Percentiles rank a stretch among this genome's conserved stretches.
Conservation (phyloP, 176 grass and related monocot species). For the Panicum miliaceum region DNA sequence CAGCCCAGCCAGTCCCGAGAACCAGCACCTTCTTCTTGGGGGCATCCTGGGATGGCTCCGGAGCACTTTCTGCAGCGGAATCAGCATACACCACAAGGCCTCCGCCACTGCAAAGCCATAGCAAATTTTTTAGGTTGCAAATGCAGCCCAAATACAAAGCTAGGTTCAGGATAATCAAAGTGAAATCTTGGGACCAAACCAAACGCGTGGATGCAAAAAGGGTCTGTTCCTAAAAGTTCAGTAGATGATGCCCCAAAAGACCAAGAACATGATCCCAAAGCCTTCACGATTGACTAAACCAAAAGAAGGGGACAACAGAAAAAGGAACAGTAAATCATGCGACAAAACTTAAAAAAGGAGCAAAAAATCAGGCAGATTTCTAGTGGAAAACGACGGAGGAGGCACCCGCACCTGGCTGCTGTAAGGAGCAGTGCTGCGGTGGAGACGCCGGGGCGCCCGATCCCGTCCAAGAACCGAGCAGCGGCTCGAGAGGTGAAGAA, state of each 20-base stretch:
- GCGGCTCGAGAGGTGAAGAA: conserved; percentile 50
- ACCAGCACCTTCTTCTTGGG: conserved; percentile 89
- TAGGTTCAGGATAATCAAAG: not conserved
- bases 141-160: not conserved
- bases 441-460: conserved; percentile 41
- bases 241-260: not conserved
- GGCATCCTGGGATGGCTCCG: conserved; percentile 40
- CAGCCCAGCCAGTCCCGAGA: conserved; percentile 96
- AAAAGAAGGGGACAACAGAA: not conserved
- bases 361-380: not conserved
- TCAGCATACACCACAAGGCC: conserved; percentile 90
- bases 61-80: conserved; percentile 43
- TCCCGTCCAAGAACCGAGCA: conserved; percentile 38
- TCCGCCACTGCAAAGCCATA: conserved; percentile 61
- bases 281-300: not conserved
- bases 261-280: conserved; percentile 6
- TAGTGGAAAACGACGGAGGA: not conserved
- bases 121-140: not conserved
- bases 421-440: conserved; percentile 50
- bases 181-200: not conserved
- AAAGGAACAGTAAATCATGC: conserved; percentile 5
- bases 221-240: not conserved
- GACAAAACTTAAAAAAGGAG: no score
- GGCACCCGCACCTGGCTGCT: conserved; percentile 48
- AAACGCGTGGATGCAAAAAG: not conserved